A percentile compares a stretch with the other conserved stretches of the same genome.
Conservation (phyloP, 148 eudicot genomes). For the Heliamphora exappendiculata region DNA sequence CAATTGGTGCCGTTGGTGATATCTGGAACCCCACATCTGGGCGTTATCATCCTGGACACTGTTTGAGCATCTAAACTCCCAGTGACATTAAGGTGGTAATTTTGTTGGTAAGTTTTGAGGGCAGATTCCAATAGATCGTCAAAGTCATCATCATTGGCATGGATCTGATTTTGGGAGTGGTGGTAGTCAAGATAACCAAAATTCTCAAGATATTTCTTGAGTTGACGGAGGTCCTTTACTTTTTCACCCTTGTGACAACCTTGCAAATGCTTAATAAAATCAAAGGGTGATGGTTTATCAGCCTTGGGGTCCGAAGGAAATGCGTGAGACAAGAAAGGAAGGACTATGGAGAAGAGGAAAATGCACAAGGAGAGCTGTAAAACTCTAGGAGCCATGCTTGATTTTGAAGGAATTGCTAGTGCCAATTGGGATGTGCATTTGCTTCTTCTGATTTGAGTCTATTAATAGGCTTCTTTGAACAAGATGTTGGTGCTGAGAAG, state of each 20-base stretch:
- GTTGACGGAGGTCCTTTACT: conserved; percentile 7
- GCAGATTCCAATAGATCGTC: conserved; percentile 23
- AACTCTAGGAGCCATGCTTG: background rate
- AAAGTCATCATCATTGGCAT: conserved; percentile 11
- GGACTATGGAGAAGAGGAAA: background rate
- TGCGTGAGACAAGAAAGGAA: background rate
- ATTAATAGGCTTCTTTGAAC: background rate
- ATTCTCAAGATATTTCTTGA: conserved; percentile 13
- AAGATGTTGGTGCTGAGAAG: too few relatives aligned
- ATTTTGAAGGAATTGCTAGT: background rate
- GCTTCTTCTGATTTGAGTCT: background rate
- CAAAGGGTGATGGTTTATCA: background rate
- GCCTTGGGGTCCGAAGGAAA: background rate
- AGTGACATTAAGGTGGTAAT: conserved; percentile 15
- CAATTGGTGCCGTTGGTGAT: conserved; percentile 3
- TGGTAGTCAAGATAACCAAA: conserved; percentile 17
- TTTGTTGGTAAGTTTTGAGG: conserved; percentile 15
- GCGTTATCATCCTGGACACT: conserved; percentile 6
- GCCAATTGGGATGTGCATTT: background rate
- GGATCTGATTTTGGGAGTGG: background rate
- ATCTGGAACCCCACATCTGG: conserved; percentile 21
- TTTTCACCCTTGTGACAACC: conserved; percentile 14
- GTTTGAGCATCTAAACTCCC: conserved; percentile 17
- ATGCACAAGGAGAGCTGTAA: background rate
- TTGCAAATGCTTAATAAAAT: conserved; percentile 13